A percentile compares a stretch with the other conserved stretches of the same genome.
phyloP scores from a whole-genome alignment of 805 yeast species.

The Candida golubevii region DNA sequence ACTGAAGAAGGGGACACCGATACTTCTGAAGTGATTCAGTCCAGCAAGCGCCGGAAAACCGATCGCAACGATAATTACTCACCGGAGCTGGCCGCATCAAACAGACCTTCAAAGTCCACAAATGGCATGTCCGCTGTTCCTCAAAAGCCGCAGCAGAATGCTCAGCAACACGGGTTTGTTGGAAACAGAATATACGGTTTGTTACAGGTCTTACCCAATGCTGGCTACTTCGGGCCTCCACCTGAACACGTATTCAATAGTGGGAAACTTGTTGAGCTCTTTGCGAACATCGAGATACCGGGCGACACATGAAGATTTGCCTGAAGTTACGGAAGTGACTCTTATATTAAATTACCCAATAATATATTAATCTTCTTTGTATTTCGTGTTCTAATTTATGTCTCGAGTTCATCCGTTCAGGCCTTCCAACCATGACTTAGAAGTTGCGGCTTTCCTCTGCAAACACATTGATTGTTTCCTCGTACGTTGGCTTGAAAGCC shows the following conservation, averaged over 20 bases:
- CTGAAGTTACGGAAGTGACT: no score
- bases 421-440: neutral
- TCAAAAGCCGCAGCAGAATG: conserved; percentile 5
- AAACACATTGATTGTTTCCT: conserved; percentile 15
- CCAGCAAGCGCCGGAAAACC: conserved; percentile 15
- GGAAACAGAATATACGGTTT: conserved; percentile 39
- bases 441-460: conserved; percentile 15
- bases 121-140: conserved; percentile 4
- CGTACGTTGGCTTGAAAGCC: conserved; percentile 77
- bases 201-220: conserved; percentile 56
- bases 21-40: conserved; percentile 8
- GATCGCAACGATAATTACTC: conserved; percentile 9
- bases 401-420: no score
- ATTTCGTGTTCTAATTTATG: no score
- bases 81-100: conserved; percentile 7
- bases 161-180: conserved; percentile 24
- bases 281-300: conserved; percentile 25
- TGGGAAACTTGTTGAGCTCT: conserved; percentile 45
- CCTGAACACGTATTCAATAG: conserved; percentile 52
- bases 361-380: no score
- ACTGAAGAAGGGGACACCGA: conserved; percentile 12
- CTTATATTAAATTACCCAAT: no score
- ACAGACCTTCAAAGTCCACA: neutral
- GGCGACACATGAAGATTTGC: conserved; percentile 6
- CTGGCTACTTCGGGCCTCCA: conserved; percentile 46